These are phyloP conservation scores for Pleurotus sapidus DNA, from an alignment of 768 basidiomycete genomes.

Conservation along the genomic window DNA sequence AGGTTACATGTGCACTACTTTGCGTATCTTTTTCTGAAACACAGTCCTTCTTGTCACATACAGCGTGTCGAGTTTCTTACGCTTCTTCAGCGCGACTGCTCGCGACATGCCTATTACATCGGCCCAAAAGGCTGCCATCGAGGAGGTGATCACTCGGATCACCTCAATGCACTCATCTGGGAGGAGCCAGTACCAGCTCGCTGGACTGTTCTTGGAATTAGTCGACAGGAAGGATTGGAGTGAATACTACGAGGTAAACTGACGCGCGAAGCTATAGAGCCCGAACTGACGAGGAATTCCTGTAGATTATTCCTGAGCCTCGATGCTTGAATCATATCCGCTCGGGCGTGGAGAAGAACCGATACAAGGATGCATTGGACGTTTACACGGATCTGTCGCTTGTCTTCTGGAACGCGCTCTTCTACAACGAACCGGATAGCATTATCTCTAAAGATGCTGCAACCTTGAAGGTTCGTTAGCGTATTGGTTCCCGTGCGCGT, in stretches of 20 bases:
- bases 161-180: conserved; percentile 32
- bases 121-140: conserved; percentile 56
- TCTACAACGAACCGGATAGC: conserved; percentile 80
- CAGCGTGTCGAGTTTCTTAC: neutral
- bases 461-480: conserved; percentile 57
- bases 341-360: conserved; percentile 62
- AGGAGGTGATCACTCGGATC: conserved; percentile 53
- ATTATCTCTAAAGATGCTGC: conserved; percentile 72
- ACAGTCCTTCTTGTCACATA: neutral
- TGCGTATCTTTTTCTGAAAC: too few species aligned
- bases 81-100: neutral
- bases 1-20: too few species aligned
- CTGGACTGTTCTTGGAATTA: conserved; percentile 73
- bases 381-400: conserved; percentile 83
- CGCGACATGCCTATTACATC: conserved; percentile 52
- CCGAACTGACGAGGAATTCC: neutral
- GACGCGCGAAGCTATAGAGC: neutral
- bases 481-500: neutral
- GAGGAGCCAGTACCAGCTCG: conserved; percentile 58
- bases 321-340: conserved; percentile 77
- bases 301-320: conserved; percentile 80
- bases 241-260: conserved; percentile 78
- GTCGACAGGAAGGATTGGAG: conserved; percentile 74
- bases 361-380: conserved; percentile 68
- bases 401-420: conserved; percentile 91